Evolutionary conservation across 345 rosid species (phyloP).

Genomic region (Noccaea bulbosa): DNA sequence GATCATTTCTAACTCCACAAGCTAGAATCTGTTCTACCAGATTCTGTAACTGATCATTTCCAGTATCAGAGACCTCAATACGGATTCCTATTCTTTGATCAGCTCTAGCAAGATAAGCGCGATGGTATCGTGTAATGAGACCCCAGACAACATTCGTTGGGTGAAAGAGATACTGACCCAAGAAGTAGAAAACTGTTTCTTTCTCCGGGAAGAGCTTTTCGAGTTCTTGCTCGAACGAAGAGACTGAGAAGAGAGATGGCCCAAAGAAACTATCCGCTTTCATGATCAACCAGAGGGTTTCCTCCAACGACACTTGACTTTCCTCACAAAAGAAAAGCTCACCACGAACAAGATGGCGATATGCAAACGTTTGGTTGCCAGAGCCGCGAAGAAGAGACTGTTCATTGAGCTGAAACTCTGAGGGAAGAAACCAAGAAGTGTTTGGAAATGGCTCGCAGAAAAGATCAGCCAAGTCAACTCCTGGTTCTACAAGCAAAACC

Average conservation of each 20-base stretch:
- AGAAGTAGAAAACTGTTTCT: constrained; percentile 47
- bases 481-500: constrained; percentile 43
- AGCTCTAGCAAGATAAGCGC: constrained; percentile 40
- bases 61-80: constrained; percentile 32
- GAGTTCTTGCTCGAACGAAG: constrained; percentile 35
- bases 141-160: constrained; percentile 52
- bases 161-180: constrained; percentile 46
- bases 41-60: constrained; percentile 11
- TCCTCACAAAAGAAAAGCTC: constrained; percentile 45
- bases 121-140: constrained; percentile 42
- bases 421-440: constrained; percentile 43
- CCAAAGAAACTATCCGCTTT: constrained; percentile 34
- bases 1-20: constrained; percentile 39
- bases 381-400: constrained; percentile 26
- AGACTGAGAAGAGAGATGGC: constrained; percentile 40
- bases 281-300: constrained; percentile 42
- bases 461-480: constrained; percentile 40
- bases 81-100: constrained; percentile 44
- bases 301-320: constrained; percentile 22
- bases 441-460: constrained; percentile 50
- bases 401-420: constrained; percentile 36
- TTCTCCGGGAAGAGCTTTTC: constrained; percentile 38
- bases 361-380: constrained; percentile 32
- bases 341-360: constrained; percentile 39
- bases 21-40: constrained; percentile 44